phyloP scores from a whole-genome alignment of 306 rosid genomes.

The Carpinus viminea region DNA sequence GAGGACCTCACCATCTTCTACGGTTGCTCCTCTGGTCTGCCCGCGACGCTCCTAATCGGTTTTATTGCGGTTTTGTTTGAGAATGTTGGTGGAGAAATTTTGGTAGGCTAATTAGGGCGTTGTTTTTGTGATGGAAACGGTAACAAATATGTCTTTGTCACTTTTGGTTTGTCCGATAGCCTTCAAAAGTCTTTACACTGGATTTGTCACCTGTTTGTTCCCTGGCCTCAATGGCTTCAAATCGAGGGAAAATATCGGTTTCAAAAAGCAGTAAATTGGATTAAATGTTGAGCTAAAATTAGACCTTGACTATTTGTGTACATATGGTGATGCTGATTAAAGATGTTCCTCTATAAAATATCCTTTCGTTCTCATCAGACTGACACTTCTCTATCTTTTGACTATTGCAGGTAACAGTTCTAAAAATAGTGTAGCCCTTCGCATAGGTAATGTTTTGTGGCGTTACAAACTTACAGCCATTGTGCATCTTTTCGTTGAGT shows the following conservation, averaged over 20 bases:
- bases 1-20: too few species aligned
- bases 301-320: not conserved
- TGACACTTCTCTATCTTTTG: constrained; percentile 4
- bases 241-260: not conserved
- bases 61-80: not conserved
- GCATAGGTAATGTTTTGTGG: constrained; percentile 41
- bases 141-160: not conserved
- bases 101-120: too few species aligned
- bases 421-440: rapidly evolving
- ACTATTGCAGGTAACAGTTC: constrained; percentile 23
- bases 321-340: not conserved
- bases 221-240: not conserved
- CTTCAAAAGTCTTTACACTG: not conserved
- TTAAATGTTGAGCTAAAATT: not conserved
- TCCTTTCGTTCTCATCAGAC: not conserved
- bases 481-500: not conserved
- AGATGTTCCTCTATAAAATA: not conserved
- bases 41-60: constrained; percentile 8
- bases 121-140: too few species aligned
- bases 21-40: constrained; percentile 8
- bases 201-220: not conserved
- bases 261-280: not conserved
- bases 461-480: not conserved
- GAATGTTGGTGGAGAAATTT: not conserved
- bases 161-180: too few species aligned